These are phyloP conservation scores for Serendipita indica DNA, from an alignment of 768 basidiomycete species.

Conservation along the genomic window DNA sequence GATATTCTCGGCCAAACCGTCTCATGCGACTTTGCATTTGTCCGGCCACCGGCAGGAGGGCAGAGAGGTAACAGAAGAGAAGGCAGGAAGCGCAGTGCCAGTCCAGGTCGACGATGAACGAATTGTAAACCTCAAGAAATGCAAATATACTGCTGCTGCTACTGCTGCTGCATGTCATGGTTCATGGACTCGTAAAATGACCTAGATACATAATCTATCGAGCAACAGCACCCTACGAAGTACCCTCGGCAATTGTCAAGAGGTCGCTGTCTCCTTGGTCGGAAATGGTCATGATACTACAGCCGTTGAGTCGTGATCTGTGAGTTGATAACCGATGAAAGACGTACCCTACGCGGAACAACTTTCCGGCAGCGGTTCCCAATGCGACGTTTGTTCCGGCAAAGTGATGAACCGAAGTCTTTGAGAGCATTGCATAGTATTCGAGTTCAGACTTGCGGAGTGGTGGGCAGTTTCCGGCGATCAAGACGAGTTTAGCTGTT, in stretches of 20 bases:
- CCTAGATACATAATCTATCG: neutral
- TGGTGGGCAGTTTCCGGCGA: slow-evolving; percentile 98
- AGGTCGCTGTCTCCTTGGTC: slow-evolving; percentile 96
- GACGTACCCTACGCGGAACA: slow-evolving; percentile 90
- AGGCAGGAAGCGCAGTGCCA: slow-evolving; percentile 56
- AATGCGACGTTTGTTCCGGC: slow-evolving; percentile 94
- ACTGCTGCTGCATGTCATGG: neutral
- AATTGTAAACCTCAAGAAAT: neutral
- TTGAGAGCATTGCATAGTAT: slow-evolving; percentile 99
- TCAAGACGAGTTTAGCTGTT: slow-evolving; percentile 92
- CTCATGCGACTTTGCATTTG: slow-evolving; percentile 86
- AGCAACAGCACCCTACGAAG: slow-evolving; percentile 29
- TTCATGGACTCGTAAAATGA: neutral
- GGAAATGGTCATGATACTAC: slow-evolving; percentile 89
- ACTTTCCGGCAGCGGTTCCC: slow-evolving; percentile 96
- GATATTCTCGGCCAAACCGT: slow-evolving; percentile 72
- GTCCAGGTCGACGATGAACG: slow-evolving; percentile 50
- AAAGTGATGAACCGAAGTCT: slow-evolving; percentile 98
- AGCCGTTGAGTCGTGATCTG: neutral
- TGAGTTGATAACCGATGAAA: neutral
- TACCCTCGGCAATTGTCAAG: slow-evolving; percentile 69
- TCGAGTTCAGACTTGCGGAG: slow-evolving; percentile 98
- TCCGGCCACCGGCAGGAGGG: slow-evolving; percentile 66
- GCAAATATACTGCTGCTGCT: neutral
- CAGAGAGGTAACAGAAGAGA: slow-evolving; percentile 45